Evolutionary conservation across 2,329 filamentous ascomycete genomes (phyloP), one percentile per base, ranked within the genome.

Genomic region (Diaporthe nobilis): DNA sequence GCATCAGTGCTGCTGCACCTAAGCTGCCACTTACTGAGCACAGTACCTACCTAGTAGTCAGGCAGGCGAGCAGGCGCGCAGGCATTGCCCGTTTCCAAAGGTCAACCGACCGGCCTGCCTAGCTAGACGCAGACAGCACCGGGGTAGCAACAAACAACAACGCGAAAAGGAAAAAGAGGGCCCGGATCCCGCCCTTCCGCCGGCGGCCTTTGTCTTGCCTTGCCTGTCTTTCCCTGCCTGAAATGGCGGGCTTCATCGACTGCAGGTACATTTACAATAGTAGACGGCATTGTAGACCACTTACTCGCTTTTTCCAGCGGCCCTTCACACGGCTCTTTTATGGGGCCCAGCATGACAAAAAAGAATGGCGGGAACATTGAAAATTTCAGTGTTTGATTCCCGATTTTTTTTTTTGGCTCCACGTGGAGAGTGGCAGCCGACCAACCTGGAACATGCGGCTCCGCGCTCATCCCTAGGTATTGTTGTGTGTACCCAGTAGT

Each of bases 381-480:
- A 55, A 63, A 53, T 47, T 51, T 68, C 63, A 63, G 39, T 22
- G 37, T 51, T 49, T 67, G 63, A 67, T 51, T 25, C 31, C 44
- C 44, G 22, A 10, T 67, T 67, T 67, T 71, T 34, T 71, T 31
- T 44, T 72, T 60, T 22, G 17, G 28, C 44, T 53, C 60, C 15
- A 22, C 28, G 20, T n/a, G 49, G n/a, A 25, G 25, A 44, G 37
- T n/a, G 39, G 34, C 60, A 49, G 28, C 58, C 58, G n/a, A 28
- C 37, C 37, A 68, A 49, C 63, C 44, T 68, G 68, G 68, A 49
- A 72, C 57, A 31, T 63, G 71, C 71, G 71, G 71, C 71, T 72
- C 71, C 71, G 71, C 71, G 57, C 25, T 39, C 47, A 53, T 68
- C 47, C 63, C 63, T 67, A 31, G 31, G 31, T 31, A 28, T 20